phyloP scores from a whole-genome alignment of 2,329 filamentous ascomycete genomes.

The Pseudogymnoascus sp. region DNA sequence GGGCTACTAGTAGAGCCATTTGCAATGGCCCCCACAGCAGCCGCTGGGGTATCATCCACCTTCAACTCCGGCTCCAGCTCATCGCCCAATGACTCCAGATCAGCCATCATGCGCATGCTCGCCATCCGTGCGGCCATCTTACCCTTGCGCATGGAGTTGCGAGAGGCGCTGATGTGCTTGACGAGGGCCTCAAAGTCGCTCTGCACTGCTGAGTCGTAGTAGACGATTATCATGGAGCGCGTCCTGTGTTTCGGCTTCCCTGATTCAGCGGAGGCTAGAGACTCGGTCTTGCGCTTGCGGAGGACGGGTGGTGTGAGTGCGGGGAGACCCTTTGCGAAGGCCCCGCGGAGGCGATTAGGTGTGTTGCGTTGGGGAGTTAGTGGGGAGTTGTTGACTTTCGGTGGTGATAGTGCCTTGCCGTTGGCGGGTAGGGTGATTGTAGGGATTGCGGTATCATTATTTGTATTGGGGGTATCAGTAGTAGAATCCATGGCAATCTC shows the following conservation, averaged over 20 bases:
- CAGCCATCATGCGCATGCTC: slow-evolving; percentile 54
- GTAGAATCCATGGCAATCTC: neutral
- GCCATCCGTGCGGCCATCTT: slow-evolving; percentile 76
- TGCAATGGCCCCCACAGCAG: slow-evolving; percentile 12
- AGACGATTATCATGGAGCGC: slow-evolving; percentile 75
- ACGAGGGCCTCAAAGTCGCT: slow-evolving; percentile 76
- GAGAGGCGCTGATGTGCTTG: slow-evolving; percentile 69
- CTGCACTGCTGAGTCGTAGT: slow-evolving; percentile 85
- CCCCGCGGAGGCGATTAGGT: neutral
- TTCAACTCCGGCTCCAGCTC: slow-evolving; percentile 37
- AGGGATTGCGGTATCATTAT: neutral
- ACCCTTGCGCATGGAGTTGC: slow-evolving; percentile 80
- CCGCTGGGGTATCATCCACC: slow-evolving; percentile 13
- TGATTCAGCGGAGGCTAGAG: slow-evolving; percentile 28
- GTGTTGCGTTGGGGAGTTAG: neutral
- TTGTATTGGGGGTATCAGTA: neutral
- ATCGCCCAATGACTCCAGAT: slow-evolving; percentile 50
- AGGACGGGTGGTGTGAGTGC: slow-evolving; percentile 17
- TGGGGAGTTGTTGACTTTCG: neutral
- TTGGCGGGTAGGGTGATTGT: neutral
- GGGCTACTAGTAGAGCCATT: neutral
- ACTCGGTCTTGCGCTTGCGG: slow-evolving; percentile 31
- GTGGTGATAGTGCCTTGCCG: neutral
- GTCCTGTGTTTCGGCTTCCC: slow-evolving; percentile 50
- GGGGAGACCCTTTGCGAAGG: neutral